Evolutionary conservation across 2,329 filamentous ascomycete species (phyloP).

Genomic region (Cercospora sesami): DNA sequence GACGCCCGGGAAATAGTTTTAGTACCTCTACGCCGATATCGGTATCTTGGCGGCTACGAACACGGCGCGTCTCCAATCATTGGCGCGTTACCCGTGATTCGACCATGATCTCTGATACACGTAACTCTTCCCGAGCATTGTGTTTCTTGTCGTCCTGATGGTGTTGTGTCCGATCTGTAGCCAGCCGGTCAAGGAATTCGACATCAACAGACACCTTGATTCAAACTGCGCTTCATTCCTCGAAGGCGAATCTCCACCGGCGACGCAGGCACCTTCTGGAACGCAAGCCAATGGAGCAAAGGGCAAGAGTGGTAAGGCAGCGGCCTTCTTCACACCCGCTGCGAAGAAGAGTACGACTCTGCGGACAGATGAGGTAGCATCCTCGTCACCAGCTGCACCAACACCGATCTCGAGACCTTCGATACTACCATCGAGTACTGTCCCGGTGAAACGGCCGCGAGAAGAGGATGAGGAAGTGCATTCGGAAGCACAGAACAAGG

Average conservation of each 20-base stretch:
- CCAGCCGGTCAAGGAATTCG: slow-evolving; percentile 54
- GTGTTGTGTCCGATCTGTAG: slow-evolving; percentile 41
- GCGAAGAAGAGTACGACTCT: slow-evolving; percentile 42
- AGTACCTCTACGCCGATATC: background rate
- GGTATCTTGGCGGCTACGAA: background rate
- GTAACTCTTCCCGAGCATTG: background rate
- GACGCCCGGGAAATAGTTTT: background rate
- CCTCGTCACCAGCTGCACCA: slow-evolving; percentile 27
- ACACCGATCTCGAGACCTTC: slow-evolving; percentile 18
- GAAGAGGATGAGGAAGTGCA: slow-evolving; percentile 28
- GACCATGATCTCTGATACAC: background rate
- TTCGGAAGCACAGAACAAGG: slow-evolving; percentile 4
- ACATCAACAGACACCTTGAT: slow-evolving; percentile 91
- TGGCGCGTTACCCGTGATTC: background rate
- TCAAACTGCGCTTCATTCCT: slow-evolving; percentile 72
- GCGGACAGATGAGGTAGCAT: slow-evolving; percentile 30
- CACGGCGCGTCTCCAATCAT: slow-evolving; percentile 7
- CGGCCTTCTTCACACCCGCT: slow-evolving; percentile 58
- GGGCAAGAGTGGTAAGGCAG: slow-evolving; percentile 40
- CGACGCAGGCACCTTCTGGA: slow-evolving; percentile 35
- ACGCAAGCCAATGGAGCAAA: slow-evolving; percentile 33
- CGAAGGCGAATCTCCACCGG: slow-evolving; percentile 51
- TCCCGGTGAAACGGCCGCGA: slow-evolving; percentile 32
- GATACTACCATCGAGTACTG: slow-evolving; percentile 27
- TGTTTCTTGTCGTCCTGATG: slow-evolving; percentile 25